Evolutionary conservation across 345 rosid species (phyloP), one percentile per base, ranked within the genome.

Genomic region (Ailanthus altissimus): DNA sequence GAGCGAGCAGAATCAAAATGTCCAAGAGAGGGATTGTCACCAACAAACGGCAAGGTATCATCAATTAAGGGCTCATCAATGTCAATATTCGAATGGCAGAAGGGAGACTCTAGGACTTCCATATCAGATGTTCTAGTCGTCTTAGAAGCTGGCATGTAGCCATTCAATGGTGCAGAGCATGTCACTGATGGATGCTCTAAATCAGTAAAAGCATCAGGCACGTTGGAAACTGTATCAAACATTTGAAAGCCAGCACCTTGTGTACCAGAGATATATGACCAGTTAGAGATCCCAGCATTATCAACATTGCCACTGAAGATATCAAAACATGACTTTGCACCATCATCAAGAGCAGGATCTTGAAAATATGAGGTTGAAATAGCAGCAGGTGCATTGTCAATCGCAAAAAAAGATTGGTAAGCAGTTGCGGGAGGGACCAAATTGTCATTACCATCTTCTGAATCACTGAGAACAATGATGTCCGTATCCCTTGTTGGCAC

Each of bases 391-490:
- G 23, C 21, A 28, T 20, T 58, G 10, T 59, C 80, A 40, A 72
- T 59, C 16, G 40, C 67, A 38, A 6, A 50, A 59, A 58, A 63
- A 54, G 76, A 51, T 45, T 57, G 54, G 56, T 71, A 82, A 40
- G 47, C 76, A 49, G 50, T 9, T 64, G 57, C 69, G 42, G 78
- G 46, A 72, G 81, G 59, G 21, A 43, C 70, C 6, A 77, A 43
- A 56, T 69, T 67, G 67, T 18, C 76, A 77, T 77, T 71, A 26
- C 79, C 87, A 51, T 84, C 87, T 60, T 84, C 87, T 16, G 85
- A 79, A 78, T 84, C 87, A 57, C 85, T 85, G 43, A 85, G 84
- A 78, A 82, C 26, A 64, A 83, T 79, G 23, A 83, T 16, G 4
- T 71, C 75, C 43, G 78, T 38, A 79, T 76, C 42, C 42, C 18